Base-by-base conservation (phyloP, 495 filamentous ascomycete genomes). In the Endocarpon pusillum region DNA sequence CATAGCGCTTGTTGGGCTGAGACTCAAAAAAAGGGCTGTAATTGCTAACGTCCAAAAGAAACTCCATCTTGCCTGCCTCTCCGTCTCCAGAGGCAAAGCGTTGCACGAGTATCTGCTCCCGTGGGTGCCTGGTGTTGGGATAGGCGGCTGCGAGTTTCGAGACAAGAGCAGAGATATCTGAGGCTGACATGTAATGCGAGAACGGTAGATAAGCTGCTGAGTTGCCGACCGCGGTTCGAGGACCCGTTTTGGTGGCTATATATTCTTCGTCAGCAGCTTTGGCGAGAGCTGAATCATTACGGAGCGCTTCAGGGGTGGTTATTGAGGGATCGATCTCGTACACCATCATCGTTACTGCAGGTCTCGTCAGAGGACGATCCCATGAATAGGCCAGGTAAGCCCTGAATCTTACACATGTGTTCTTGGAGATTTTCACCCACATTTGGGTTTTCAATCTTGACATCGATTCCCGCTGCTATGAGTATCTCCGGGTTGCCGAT, bases 391-490 rank as follows among this genome's bases (percentile, higher is more conserved):
- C n/a, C n/a, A n/a, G n/a, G n/a, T n/a, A n/a, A 29, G 19, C 11
- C 17, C n/a, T 35, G 21, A 34, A 22, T 37, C 53, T 27, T 48
- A 59, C 63, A 61, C 33, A 62, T 38, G 38, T 71, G 67, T 19
- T 71, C 68, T 39, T 74, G 69, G 2, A 73, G 45, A 26, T 72
- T 71, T 32, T 64, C 58, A 3, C 69, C 69, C 1, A 73, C 68
- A 12, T 60, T 59, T 0, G 61, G 46, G 21, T 58, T 60, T 16
- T 59, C 44, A 3, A 68, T 45, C 16, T 60, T 56, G 3, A 59
- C 41, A 0, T 49, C 41, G 17, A 74, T 60, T 0, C 59, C 57
- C 3, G 55, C 56, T 0, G 44, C 42, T 1, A 51, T 31, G 0
- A 74, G 56, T 2, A 68, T 27, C 7, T 43, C 35, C 3, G 36